Evolutionary conservation across 2,329 filamentous ascomycete species (phyloP), one percentile per base, ranked within the genome.

Genomic region (Eutypella sp.): DNA sequence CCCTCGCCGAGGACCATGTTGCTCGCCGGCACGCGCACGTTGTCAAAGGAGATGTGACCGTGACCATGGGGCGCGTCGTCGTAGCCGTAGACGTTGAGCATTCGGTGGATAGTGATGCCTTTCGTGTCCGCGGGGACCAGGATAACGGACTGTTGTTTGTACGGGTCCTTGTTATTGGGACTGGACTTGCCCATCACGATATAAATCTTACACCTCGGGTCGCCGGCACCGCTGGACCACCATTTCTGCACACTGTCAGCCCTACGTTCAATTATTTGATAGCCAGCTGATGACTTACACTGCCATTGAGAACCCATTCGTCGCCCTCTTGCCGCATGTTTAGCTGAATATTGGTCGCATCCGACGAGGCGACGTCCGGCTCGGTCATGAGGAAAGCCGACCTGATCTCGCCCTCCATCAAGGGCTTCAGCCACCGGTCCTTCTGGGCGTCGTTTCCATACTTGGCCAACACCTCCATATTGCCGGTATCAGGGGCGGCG

Each of bases 11-110:
- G 84, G 10, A 97, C 87, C 62, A 99, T 85, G 72, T 88, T 93
- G 59, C 74, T 73, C 25, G 76, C 82, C 7, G 92, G 92, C 0
- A 99, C 88, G 48, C 92, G 87, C 51, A 97, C 93, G 64, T 97
- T 86, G 48, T 84, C 76, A 71, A 99, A 97, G 29, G 75, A 80
- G 63, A 99, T 82, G 68, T 99, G 92, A 38, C 90, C 93, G 71
- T 99, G 93, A 46, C 93, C 93, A 67, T 99, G 93, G 2, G 93
- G 93, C n/a, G 93, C 93, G 59, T 99, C 93, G 66, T 97, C 93
- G 70, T 90, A 97, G 47, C 93, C 93, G 68, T 95, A 96, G 54
- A 97, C 92, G 42, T 78, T 85, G 45, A 99, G 75, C 89, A 96
- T 96, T 57, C 93, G 85, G 69, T 96, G 81, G 58, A 97, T 85